Conservation (phyloP, 1,284 basidiomycete genomes). For the Cystobasidium sp. region DNA sequence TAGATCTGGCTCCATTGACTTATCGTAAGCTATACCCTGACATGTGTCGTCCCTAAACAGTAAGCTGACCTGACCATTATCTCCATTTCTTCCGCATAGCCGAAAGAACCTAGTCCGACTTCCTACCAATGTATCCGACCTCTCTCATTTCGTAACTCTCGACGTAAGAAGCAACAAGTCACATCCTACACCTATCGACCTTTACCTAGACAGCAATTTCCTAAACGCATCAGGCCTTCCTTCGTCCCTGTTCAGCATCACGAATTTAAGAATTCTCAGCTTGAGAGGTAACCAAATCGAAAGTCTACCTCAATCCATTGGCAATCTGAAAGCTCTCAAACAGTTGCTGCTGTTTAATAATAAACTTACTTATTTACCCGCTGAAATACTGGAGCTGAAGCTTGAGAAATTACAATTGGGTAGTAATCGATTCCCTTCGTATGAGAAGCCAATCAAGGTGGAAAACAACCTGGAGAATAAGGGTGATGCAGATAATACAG, state of each 20-base stretch:
- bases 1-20: conserved; percentile 16
- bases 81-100: neutral
- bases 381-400: conserved; percentile 48
- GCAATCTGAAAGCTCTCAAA: conserved; percentile 44
- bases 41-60: too few species aligned
- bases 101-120: conserved; percentile 23
- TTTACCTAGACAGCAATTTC: conserved; percentile 48
- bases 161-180: conserved; percentile 2
- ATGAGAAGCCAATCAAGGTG: conserved; percentile 19
- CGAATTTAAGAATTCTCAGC: conserved; percentile 46
- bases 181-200: conserved; percentile 39
- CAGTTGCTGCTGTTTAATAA: conserved; percentile 47
- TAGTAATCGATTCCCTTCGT: conserved; percentile 28
- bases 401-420: conserved; percentile 35
- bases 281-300: conserved; percentile 47
- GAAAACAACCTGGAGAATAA: neutral
- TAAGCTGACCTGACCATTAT: neutral
- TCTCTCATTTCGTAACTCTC: conserved; percentile 19
- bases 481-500: neutral
- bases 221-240: conserved; percentile 46
- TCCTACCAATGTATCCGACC: conserved; percentile 9
- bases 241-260: conserved; percentile 47
- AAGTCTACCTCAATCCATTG: conserved; percentile 47
- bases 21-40: too few species aligned
- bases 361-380: conserved; percentile 48